phyloP scores from a whole-genome alignment of 495 filamentous ascomycete genomes.

The Neurospora terricola region DNA sequence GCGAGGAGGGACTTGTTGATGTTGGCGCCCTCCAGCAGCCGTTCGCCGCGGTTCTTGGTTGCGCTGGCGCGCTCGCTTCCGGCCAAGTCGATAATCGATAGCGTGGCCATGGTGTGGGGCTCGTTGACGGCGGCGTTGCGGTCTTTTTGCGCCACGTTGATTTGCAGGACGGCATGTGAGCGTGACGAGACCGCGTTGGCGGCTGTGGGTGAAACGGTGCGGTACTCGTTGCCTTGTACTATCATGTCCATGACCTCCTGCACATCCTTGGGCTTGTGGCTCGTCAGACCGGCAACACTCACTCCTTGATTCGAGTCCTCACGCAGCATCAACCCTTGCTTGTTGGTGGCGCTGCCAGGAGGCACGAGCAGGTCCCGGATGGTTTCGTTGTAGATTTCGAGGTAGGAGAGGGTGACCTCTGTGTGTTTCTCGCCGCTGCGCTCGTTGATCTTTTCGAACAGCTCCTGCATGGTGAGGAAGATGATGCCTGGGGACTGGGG shows the following conservation, averaged over 20 bases:
- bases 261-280: slow-evolving; percentile 74
- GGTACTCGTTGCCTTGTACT: slow-evolving; percentile 82
- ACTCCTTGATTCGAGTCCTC: slow-evolving; percentile 93
- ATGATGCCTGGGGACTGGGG: slow-evolving; percentile 93
- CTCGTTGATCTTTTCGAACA: slow-evolving; percentile 92
- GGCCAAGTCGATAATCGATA: slow-evolving; percentile 96
- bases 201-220: slow-evolving; percentile 94
- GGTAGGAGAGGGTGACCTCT: slow-evolving; percentile 85
- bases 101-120: slow-evolving; percentile 92
- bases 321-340: slow-evolving; percentile 81
- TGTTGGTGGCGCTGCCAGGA: slow-evolving; percentile 51
- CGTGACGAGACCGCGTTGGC: slow-evolving; percentile 96
- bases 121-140: slow-evolving; percentile 89
- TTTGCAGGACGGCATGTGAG: slow-evolving; percentile 97
- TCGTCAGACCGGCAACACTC: slow-evolving; percentile 83
- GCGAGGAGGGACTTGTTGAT: slow-evolving; percentile 98
- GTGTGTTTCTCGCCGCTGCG: slow-evolving; percentile 74
- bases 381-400: slow-evolving; percentile 99
- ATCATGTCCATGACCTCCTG: slow-evolving; percentile 99
- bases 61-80: slow-evolving; percentile 94
- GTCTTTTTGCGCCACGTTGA: slow-evolving; percentile 90
- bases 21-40: slow-evolving; percentile 89
- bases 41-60: slow-evolving; percentile 91
- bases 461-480: slow-evolving; percentile 96
- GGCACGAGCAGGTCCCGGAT: slow-evolving; percentile 90